Evolutionary conservation across 2,329 filamentous ascomycete species (phyloP).

Genomic region (Alternaria sp.): DNA sequence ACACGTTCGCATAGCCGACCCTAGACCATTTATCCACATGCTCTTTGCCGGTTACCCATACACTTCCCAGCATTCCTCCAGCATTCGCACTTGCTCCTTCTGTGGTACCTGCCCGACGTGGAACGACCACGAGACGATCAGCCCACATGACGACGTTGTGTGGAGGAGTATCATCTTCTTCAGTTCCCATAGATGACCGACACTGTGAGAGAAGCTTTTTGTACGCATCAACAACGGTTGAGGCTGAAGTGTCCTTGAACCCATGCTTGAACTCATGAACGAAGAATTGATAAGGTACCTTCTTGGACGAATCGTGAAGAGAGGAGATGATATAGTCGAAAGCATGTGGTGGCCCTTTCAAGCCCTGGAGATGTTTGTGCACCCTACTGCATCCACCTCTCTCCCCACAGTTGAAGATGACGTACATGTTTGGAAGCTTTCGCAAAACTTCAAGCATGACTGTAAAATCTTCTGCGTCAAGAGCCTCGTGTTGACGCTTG

Average conservation of each 20-base stretch:
- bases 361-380: slow-evolving; percentile 61
- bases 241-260: slow-evolving; percentile 11
- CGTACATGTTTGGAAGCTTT: slow-evolving; percentile 44
- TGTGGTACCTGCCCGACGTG: slow-evolving; percentile 50
- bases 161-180: slow-evolving; percentile 44
- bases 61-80: slow-evolving; percentile 59
- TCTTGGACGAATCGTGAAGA: slow-evolving; percentile 24
- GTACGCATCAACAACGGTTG: slow-evolving; percentile 30
- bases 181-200: slow-evolving; percentile 17
- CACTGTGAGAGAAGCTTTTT: slow-evolving; percentile 26
- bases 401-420: slow-evolving; percentile 60
- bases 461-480: slow-evolving; percentile 53
- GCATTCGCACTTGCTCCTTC: slow-evolving; percentile 56
- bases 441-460: slow-evolving; percentile 51
- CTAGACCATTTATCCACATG: slow-evolving; percentile 52
- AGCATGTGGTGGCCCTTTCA: slow-evolving; percentile 46
- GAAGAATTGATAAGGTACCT: slow-evolving; percentile 52
- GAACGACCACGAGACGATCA: slow-evolving; percentile 60
- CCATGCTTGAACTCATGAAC: slow-evolving; percentile 39
- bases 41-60: slow-evolving; percentile 50
- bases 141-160: slow-evolving; percentile 60
- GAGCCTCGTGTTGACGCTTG: slow-evolving; percentile 56
- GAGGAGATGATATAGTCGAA: slow-evolving; percentile 33
- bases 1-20: slow-evolving; percentile 48
- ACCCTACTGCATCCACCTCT: slow-evolving; percentile 57